Conservation (phyloP, 2,329 filamentous ascomycete species). For the Pseudogymnoascus pannorum region DNA sequence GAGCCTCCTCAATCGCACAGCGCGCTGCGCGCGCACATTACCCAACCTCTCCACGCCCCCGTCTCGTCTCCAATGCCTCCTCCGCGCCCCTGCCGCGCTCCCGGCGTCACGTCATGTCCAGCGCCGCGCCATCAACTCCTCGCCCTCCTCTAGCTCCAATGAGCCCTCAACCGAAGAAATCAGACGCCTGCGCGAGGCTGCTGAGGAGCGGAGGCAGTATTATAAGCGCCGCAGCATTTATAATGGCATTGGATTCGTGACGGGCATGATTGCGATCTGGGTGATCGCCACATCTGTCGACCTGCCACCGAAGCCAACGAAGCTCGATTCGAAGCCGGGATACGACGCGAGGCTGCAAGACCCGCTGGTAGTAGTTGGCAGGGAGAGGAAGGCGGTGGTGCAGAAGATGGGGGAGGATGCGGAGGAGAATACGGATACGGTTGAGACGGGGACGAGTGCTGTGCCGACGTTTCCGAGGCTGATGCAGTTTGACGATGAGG, state of each 20-base stretch:
- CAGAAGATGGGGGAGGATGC: constrained; percentile 26
- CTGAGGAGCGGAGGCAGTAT: constrained; percentile 18
- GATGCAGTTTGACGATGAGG: constrained; percentile 23
- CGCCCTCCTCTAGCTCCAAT: not conserved
- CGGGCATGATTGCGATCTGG: constrained; percentile 27
- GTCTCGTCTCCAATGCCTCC: constrained; percentile 1
- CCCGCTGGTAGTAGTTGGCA: constrained; percentile 23
- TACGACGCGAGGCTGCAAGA: constrained; percentile 17
- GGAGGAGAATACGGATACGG: constrained; percentile 33
- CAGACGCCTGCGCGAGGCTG: not conserved
- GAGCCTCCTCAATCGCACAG: not conserved
- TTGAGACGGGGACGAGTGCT: constrained; percentile 25
- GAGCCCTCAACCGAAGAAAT: constrained; percentile 1
- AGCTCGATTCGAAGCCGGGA: constrained; percentile 17
- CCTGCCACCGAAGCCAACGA: constrained; percentile 16
- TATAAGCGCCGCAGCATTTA: constrained; percentile 27
- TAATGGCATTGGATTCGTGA: constrained; percentile 21
- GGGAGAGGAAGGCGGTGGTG: constrained; percentile 25
- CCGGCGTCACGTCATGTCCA: constrained; percentile 2
- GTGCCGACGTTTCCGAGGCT: constrained; percentile 27
- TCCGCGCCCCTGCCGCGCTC: constrained; percentile 1
- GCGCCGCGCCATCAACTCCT: not conserved
- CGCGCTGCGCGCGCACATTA: not conserved
- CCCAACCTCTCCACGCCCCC: not conserved
- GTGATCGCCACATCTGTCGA: constrained; percentile 25